Evolutionary conservation across 179 eudicot species (phyloP), one percentile per base, ranked within the genome.

Genomic region (Spergularia azorica): DNA sequence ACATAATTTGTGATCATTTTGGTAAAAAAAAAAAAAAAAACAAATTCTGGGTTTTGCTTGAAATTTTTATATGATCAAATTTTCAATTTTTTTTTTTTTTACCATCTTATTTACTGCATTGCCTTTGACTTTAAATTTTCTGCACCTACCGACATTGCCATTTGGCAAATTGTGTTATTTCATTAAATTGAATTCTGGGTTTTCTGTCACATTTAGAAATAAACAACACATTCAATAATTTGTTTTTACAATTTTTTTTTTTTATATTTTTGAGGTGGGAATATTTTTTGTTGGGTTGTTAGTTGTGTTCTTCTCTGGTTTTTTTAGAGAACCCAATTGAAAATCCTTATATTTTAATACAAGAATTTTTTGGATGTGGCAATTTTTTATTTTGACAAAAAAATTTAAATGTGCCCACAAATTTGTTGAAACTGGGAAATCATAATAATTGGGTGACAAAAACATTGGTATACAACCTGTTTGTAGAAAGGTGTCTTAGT

Each of bases 281-380:
- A 43, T 4, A 43, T 3, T 52, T 5, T 18, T 20, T 21, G 59
- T 70, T 32, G 74, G 77, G 63, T 81, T 77, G 80, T 77, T 72
- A 66, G 13, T 77, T 77, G 77, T 21, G 77, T 76, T 71, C 67
- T 71, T 67, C 77, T 66, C 59, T 63, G 55, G 7, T 20, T 13
- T 36, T 26, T 60, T 26, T 52, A 73, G 76, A 70, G 76, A 70
- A 76, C 73, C 68, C 73, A 71, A 76, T 76, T 71, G 67, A 76
- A 69, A 71, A 76, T 72, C 73, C 64, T 48, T 5, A 52, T 26
- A 3, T 20, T 21, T 62, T 21, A 26, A 63, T 6, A 46, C 50
- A 46, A 46, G 9, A 9, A 46, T 46, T 46, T 6, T 46, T 36
- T 36, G 39, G 50, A 46, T 46, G 50, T 46, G 50, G 10, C 9